phyloP scores from a whole-genome alignment of 768 basidiomycete genomes.

The Mycena haematopus region DNA sequence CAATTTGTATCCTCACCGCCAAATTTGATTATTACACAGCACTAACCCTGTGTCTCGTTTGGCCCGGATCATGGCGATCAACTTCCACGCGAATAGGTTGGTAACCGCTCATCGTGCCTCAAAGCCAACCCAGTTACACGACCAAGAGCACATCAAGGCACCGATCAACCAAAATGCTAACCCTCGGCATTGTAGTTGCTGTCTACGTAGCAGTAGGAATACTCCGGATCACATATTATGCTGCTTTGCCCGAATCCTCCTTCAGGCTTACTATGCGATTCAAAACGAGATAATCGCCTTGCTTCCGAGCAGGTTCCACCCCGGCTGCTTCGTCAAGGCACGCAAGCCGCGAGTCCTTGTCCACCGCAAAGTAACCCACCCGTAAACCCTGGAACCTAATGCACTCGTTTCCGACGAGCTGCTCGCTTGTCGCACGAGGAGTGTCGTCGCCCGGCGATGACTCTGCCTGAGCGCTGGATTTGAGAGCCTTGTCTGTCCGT shows the following conservation, averaged over 20 bases:
- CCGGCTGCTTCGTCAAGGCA: constrained; percentile 63
- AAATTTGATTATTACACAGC: no score
- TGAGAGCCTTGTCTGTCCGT: constrained; percentile 67
- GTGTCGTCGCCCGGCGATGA: constrained; percentile 53
- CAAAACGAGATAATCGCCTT: constrained; percentile 83
- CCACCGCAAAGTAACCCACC: constrained; percentile 93
- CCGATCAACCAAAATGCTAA: no score
- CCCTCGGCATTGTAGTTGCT: no score
- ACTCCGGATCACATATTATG: constrained; percentile 5
- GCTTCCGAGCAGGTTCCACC: constrained; percentile 49
- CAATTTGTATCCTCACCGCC: no score
- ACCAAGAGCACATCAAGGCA: no score
- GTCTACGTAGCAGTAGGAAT: no score
- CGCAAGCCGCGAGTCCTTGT: constrained; percentile 80
- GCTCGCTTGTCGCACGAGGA: constrained; percentile 76
- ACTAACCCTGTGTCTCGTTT: no score
- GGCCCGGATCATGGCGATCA: no score
- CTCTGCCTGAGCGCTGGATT: constrained; percentile 46
- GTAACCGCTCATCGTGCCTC: no score
- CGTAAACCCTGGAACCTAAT: constrained; percentile 96
- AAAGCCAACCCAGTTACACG: no score
- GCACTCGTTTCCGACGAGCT: constrained; percentile 89
- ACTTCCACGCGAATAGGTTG: no score
- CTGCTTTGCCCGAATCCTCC: constrained; percentile 84
- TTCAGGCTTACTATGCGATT: constrained; percentile 95